Evolutionary conservation across 208 protist species (phyloP).

Genomic region (Leishmania martiniquensis): DNA sequence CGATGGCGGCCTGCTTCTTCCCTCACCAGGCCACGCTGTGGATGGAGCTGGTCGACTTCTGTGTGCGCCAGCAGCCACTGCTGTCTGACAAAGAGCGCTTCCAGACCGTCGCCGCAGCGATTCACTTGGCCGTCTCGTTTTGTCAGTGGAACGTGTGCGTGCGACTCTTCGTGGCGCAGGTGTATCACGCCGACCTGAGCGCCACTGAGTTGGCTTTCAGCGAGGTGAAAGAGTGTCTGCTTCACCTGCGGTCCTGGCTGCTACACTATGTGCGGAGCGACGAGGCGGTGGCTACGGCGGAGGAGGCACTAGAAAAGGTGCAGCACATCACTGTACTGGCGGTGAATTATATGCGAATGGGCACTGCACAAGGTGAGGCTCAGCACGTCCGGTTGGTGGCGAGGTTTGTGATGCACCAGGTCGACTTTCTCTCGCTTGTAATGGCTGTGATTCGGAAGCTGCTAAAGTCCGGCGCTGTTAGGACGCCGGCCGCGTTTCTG

Average conservation of each 20-base stretch:
- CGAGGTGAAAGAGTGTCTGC: conserved; percentile 47
- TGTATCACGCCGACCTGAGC: conserved; percentile 22
- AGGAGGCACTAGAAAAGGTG: conserved; percentile 42
- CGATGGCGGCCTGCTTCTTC: conserved; percentile 66
- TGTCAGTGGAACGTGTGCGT: conserved; percentile 31
- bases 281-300: background rate
- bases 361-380: conserved; percentile 39
- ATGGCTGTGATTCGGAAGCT: conserved; percentile 60
- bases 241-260: conserved; percentile 43
- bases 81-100: conserved; percentile 37
- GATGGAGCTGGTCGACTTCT: conserved; percentile 46
- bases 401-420: conserved; percentile 78
- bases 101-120: conserved; percentile 24
- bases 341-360: conserved; percentile 88
- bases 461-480: conserved; percentile 31
- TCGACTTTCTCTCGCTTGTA: conserved; percentile 81
- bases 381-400: conserved; percentile 68
- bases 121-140: conserved; percentile 33
- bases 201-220: conserved; percentile 37
- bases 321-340: conserved; percentile 62
- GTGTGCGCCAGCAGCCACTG: conserved; percentile 32
- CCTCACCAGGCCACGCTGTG: conserved; percentile 53
- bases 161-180: conserved; percentile 38
- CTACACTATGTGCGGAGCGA: conserved; percentile 50
- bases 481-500: conserved; percentile 34